Base-by-base conservation (phyloP, 805 yeast genomes). In the Zygosaccharomyces gambellarensis region DNA sequence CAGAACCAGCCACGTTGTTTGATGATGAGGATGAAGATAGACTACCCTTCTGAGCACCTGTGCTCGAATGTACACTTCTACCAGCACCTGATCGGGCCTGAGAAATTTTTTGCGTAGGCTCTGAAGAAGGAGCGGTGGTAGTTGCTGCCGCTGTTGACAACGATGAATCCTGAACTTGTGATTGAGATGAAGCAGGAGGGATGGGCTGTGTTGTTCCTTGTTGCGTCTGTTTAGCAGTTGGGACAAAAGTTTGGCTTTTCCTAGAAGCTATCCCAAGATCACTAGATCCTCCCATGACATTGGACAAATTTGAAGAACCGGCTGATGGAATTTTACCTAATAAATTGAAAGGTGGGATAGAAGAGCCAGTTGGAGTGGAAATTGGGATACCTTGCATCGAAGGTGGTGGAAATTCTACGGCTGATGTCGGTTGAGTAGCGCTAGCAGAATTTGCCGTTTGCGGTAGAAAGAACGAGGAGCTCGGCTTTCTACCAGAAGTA, bases 311-410 rank as follows among this genome's bases (percentile, higher is more conserved):
- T 12, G 58, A 65, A 61, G 56, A 71, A 48, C 45, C 70, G 60
- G 42, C 46, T 27, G 48, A 50, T 5, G 57, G 45, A 7, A 51
- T 45, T 25, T 52, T 56, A 39, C 52, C 54, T 21, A 52, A 43
- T 30, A 55, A 66, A 53, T 21, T 72, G 65, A 59, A 73, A 64
- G 46, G 73, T 67, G 45, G 68, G 12, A 57, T 57, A 64, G 61
- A 53, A 28, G 51, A 44, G 21, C 50, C 48, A n/a, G 45, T 38
- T 21, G 48, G 45, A 8, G 51, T 39, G 22, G 45, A 48, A 39
- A 48, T 48, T 4, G 54, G 28, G 21, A 51, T 40, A 19, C 49
- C 51, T 27, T 51, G 51, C 25, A 48, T 40, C 23, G 51, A 43
- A 8, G 52, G 29, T 10, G 51, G 36, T 11, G 54, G 40, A 11